phyloP scores from a whole-genome alignment of 805 yeast genomes.

The Saccharomyces mikatae region DNA sequence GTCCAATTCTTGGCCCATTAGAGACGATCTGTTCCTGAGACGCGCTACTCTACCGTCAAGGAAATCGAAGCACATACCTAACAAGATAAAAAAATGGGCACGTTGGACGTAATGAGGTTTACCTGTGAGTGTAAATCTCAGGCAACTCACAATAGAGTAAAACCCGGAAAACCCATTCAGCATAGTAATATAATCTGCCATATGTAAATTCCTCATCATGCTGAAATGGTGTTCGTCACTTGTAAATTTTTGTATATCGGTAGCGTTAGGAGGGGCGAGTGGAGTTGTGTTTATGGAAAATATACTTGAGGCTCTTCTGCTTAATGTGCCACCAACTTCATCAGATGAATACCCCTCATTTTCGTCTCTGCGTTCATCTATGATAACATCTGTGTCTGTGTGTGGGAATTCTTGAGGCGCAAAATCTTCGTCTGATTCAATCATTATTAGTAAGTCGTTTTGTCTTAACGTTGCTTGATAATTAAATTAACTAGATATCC shows the following conservation, averaged over 20 bases:
- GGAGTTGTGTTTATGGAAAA: slow-evolving; percentile 44
- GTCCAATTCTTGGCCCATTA: slow-evolving; percentile 96
- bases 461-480: neutral
- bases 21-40: slow-evolving; percentile 79
- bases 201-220: slow-evolving; percentile 76
- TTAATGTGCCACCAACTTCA: slow-evolving; percentile 29
- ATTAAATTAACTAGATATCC: neutral
- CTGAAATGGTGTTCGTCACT: slow-evolving; percentile 80
- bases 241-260: slow-evolving; percentile 71
- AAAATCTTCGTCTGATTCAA: neutral
- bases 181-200: slow-evolving; percentile 94
- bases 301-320: slow-evolving; percentile 51
- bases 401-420: neutral
- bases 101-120: slow-evolving; percentile 67
- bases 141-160: slow-evolving; percentile 78
- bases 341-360: slow-evolving; percentile 8
- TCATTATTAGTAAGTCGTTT: neutral
- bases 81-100: slow-evolving; percentile 80
- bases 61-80: slow-evolving; percentile 92
- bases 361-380: slow-evolving; percentile 6
- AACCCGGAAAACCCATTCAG: slow-evolving; percentile 92
- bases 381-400: slow-evolving; percentile 3
- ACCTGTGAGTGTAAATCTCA: slow-evolving; percentile 68
- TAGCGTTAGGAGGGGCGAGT: slow-evolving; percentile 68
- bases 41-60: slow-evolving; percentile 97